Conservation (phyloP, 2,329 filamentous ascomycete genomes). For the Paraconiothyrium sp. region DNA sequence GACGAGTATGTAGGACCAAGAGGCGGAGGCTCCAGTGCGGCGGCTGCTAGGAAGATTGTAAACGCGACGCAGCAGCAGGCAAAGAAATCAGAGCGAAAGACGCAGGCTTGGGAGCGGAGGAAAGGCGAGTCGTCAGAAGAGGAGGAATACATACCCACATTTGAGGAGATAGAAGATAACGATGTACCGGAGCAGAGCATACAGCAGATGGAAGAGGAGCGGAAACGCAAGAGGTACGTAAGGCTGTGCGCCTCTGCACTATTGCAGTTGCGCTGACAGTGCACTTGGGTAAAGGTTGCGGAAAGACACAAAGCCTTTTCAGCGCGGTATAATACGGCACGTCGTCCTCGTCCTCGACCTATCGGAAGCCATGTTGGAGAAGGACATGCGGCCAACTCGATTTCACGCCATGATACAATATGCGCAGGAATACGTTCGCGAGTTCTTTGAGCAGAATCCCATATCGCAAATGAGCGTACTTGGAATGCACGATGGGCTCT, state of each 20-base stretch:
- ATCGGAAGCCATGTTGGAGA: constrained; percentile 92
- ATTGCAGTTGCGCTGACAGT: constrained; percentile 15
- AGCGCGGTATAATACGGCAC: constrained; percentile 97
- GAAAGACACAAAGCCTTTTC: constrained; percentile 92
- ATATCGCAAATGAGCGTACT: constrained; percentile 94
- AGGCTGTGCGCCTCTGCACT: background rate
- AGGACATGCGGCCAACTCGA: constrained; percentile 89
- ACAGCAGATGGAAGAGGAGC: constrained; percentile 78
- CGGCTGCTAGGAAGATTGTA: constrained; percentile 31
- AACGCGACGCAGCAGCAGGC: constrained; percentile 21
- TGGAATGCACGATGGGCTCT: constrained; percentile 92
- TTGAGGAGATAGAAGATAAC: constrained; percentile 73
- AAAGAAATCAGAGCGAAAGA: constrained; percentile 50
- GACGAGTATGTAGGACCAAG: constrained; percentile 66
- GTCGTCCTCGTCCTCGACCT: constrained; percentile 90
- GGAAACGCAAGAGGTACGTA: constrained; percentile 76
- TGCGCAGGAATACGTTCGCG: constrained; percentile 85
- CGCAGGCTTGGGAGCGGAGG: constrained; percentile 57
- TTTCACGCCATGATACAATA: constrained; percentile 85
- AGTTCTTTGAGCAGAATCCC: constrained; percentile 98
- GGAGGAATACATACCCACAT: constrained; percentile 18
- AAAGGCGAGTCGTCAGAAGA: constrained; percentile 18
- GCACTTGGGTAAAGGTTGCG: constrained; percentile 68
- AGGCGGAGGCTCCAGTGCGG: constrained; percentile 37
- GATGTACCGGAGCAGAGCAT: constrained; percentile 77